Percentiles rank a stretch among this genome's conserved stretches.
Evolutionary conservation across 2,329 filamentous ascomycete species (phyloP).

Genomic region (Aspergillus sp.): DNA sequence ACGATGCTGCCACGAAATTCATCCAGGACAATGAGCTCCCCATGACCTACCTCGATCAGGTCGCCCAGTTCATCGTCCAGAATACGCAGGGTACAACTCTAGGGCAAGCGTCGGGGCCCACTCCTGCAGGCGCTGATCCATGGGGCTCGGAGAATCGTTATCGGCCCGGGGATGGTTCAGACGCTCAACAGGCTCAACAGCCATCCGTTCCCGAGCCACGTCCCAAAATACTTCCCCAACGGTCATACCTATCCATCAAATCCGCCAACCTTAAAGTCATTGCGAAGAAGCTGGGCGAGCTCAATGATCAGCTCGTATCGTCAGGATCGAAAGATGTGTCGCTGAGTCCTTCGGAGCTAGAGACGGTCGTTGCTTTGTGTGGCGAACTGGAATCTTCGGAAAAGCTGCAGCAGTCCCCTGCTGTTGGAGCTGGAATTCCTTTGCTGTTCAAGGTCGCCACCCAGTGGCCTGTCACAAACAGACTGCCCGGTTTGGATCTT

Average conservation of each 20-base stretch:
- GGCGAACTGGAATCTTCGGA: conserved; percentile 58
- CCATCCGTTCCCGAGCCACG: conserved; percentile 38
- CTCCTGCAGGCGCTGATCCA: conserved; percentile 61
- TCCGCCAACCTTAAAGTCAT: conserved; percentile 70
- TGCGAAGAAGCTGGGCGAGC: conserved; percentile 70
- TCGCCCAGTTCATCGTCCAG: conserved; percentile 85
- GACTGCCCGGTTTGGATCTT: conserved; percentile 81
- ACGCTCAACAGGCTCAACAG: conserved; percentile 28
- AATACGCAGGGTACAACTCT: conserved; percentile 86
- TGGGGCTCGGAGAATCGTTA: conserved; percentile 78
- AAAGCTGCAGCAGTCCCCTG: conserved; percentile 45
- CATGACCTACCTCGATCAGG: conserved; percentile 82
- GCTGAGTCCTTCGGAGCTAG: conserved; percentile 70
- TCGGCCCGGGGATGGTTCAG: conserved; percentile 64
- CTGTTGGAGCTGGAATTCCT: conserved; percentile 56
- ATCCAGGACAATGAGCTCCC: conserved; percentile 86
- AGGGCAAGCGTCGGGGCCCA: conserved; percentile 57
- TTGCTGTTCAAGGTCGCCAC: conserved; percentile 71
- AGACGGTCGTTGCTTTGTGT: conserved; percentile 61
- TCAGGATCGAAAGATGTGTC: conserved; percentile 71
- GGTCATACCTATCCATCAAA: conserved; percentile 73
- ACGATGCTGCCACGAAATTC: conserved; percentile 87
- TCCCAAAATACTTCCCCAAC: conserved; percentile 71
- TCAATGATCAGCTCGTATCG: conserved; percentile 68
- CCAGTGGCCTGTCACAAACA: conserved; percentile 75